These are phyloP conservation scores for Yamadazyma sp. DNA, from an alignment of 805 yeast genomes.

Conservation along the genomic window DNA sequence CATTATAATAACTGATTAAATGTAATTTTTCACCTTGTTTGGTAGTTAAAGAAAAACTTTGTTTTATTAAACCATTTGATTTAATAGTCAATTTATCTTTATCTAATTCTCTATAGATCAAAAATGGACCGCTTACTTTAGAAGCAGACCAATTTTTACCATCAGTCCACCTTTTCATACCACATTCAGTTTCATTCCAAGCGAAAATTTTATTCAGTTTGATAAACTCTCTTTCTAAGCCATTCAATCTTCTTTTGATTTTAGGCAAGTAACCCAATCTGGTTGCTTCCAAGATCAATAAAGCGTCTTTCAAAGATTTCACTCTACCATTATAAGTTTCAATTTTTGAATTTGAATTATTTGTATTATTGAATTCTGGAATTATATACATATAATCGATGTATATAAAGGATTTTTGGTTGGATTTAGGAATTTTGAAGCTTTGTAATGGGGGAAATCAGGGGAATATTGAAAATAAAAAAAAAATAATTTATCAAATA, in stretches of 20 bases:
- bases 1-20: constrained; percentile 49
- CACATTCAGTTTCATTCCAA: constrained; percentile 71
- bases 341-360: constrained; percentile 6
- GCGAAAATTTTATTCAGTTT: constrained; percentile 60
- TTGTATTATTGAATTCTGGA: constrained; percentile 13
- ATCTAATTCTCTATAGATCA: constrained; percentile 55
- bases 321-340: constrained; percentile 63
- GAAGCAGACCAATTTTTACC: constrained; percentile 74
- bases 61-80: constrained; percentile 58
- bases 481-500: too few relatives aligned
- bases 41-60: constrained; percentile 57
- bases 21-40: constrained; percentile 54
- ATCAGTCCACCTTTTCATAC: constrained; percentile 78
- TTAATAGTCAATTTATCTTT: constrained; percentile 23
- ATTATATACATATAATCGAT: constrained; percentile 15
- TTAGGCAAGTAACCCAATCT: constrained; percentile 54
- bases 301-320: constrained; percentile 57
- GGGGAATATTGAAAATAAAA: too few relatives aligned
- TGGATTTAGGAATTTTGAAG: constrained; percentile 8
- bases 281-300: constrained; percentile 63
- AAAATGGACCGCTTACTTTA: constrained; percentile 61
- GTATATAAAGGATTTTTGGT: constrained; percentile 6
- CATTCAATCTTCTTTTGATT: constrained; percentile 56
- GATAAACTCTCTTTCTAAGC: constrained; percentile 55
- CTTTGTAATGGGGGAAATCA: neutral